Base-by-base conservation (phyloP, 2,329 filamentous ascomycete genomes). In the Knufia fluminis region DNA sequence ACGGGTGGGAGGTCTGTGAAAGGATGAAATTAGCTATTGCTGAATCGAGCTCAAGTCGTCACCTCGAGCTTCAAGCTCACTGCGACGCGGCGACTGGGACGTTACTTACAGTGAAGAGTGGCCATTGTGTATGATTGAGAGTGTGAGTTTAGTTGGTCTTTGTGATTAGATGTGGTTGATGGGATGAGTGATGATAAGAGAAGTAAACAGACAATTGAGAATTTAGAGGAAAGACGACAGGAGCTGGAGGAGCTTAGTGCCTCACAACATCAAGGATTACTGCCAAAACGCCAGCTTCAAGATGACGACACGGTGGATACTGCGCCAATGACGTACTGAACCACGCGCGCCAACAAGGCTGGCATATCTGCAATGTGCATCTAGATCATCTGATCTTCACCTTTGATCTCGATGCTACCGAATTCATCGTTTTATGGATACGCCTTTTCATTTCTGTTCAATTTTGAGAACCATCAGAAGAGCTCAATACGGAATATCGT, bases 1-100 rank as follows among this genome's bases (percentile, higher is more conserved):
- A 98, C 92, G 60, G 90, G 76, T 60, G 83, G 83, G 49, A 86
- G 77, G 67, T 85, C 78, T 82, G 53, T 32, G 40, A 24, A 49
- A 23, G 23, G 23, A 14, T n/a, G 39, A 51, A 41, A 48, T 55
- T 45, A 58, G 46, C 35, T 32, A 33, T 48, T 26, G n/a, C 12
- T 26, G 28, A 7, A 14, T 14, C 14, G 7, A 7, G 28, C 7
- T 31, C 14, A 31, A 31, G 28, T 31, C 28, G 7, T 14, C 7
- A 31, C 14, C 28, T 31, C 28, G 28, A 14, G 31, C 36, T 22
- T 39, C 28, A 35, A n/a, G n/a, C n/a, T n/a, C n/a, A n/a, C n/a
- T n/a, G n/a, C 26, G 26, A 28, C 26, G 26, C 26, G 26, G 26
- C n/a, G n/a, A n/a, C n/a, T 23, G 41, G 23, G 46, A 23, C 35